These are phyloP conservation scores for Psidium friedrichsthalianum DNA, from an alignment of 345 rosid species.

Conservation along the genomic window DNA sequence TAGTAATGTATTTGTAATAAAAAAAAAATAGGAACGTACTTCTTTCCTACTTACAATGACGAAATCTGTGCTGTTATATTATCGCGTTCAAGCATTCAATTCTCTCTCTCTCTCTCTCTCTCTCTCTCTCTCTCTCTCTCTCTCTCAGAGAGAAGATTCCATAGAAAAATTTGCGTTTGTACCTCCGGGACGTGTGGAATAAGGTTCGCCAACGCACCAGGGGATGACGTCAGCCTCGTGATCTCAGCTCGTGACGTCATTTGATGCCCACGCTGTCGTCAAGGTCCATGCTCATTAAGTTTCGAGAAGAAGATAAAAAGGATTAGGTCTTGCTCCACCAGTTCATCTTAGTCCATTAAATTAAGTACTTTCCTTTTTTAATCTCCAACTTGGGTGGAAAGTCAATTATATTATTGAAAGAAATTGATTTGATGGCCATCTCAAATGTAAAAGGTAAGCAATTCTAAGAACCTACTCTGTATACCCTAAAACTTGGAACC, in stretches of 20 bases:
- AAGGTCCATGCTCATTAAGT: background rate
- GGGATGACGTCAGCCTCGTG: background rate
- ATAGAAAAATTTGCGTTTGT: background rate
- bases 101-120: background rate
- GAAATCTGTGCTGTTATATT: background rate
- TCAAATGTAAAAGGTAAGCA: background rate
- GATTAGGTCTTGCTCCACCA: background rate
- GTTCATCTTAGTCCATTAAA: background rate
- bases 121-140: too few relatives aligned
- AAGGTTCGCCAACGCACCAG: background rate
- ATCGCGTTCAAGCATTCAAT: background rate
- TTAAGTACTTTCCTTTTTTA: background rate
- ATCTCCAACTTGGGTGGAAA: background rate
- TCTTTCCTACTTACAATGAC: background rate
- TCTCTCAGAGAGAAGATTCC: background rate
- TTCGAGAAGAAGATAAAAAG: background rate
- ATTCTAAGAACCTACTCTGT: too few relatives aligned
- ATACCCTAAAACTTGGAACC: too few relatives aligned
- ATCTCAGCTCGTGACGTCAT: background rate
- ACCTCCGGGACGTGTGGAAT: background rate
- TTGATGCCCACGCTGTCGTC: background rate
- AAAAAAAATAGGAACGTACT: background rate
- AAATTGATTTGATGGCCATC: background rate
- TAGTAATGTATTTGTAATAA: background rate
- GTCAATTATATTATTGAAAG: background rate